Conservation (phyloP, 805 yeast species). For the Wickerhamomyces xylosicus region DNA sequence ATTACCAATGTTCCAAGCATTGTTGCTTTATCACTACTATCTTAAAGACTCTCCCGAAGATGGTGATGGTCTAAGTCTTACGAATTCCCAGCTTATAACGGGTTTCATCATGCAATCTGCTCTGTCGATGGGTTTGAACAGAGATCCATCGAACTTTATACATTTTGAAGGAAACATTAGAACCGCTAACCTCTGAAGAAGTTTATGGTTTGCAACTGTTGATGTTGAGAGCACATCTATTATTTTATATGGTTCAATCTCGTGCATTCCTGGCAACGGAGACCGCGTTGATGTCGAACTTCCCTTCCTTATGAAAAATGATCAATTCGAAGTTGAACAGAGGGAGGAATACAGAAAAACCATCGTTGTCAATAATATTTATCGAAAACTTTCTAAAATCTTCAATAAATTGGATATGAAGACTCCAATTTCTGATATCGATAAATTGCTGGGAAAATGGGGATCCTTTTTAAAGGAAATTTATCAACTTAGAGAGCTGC, state of each 20-base stretch:
- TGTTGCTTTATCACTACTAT: conserved; percentile 28
- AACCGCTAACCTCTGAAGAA: conserved; percentile 10
- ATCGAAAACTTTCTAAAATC: too few relatives aligned
- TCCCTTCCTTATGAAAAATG: too few relatives aligned
- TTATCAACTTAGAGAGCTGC: too few relatives aligned
- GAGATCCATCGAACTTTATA: conserved; percentile 29
- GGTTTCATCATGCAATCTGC: conserved; percentile 33
- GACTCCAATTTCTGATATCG: too few relatives aligned
- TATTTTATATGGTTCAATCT: conserved; percentile 6
- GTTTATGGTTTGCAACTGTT: conserved; percentile 11
- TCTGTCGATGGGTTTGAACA: conserved; percentile 31
- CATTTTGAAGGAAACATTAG: conserved; percentile 5
- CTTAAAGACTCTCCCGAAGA: conserved; percentile 34
- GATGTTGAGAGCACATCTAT: conserved; percentile 7
- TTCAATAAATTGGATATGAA: too few relatives aligned
- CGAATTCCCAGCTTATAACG: conserved; percentile 26
- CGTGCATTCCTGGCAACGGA: too few relatives aligned
- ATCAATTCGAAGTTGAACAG: too few relatives aligned
- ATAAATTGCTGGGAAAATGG: too few relatives aligned
- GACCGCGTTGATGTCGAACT: too few relatives aligned
- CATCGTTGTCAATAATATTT: too few relatives aligned
- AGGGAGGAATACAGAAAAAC: too few relatives aligned
- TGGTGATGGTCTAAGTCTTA: conserved; percentile 31
- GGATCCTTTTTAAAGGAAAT: too few relatives aligned
- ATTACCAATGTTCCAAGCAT: conserved; percentile 30